A percentile compares a stretch with the other conserved stretches of the same genome.
phyloP scores from a whole-genome alignment of 768 basidiomycete species.

The Russula compacta region DNA sequence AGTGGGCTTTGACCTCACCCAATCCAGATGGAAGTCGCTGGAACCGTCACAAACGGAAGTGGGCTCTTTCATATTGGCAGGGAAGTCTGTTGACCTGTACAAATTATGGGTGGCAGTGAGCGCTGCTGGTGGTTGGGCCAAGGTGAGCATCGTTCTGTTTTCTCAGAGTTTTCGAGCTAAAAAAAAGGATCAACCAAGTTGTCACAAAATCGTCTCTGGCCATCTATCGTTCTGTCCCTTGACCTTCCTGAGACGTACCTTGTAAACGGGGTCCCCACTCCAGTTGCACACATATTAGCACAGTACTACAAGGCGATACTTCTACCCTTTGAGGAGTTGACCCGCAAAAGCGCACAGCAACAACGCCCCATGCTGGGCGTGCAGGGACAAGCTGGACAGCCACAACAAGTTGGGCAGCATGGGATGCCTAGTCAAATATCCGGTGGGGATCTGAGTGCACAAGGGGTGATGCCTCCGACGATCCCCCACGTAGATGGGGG shows the following conservation, averaged over 20 bases:
- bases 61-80: slow-evolving; percentile 60
- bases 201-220: slow-evolving; percentile 17
- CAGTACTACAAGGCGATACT: slow-evolving; percentile 56
- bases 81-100: slow-evolving; percentile 70
- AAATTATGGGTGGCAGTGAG: slow-evolving; percentile 58
- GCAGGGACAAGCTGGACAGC: slow-evolving; percentile 32
- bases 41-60: slow-evolving; percentile 48
- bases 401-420: slow-evolving; percentile 21
- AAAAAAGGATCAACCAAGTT: slow-evolving; percentile 4
- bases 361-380: slow-evolving; percentile 42
- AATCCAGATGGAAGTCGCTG: slow-evolving; percentile 56
- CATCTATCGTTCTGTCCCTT: slow-evolving; percentile 32
- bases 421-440: slow-evolving; percentile 18
- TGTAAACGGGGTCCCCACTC: slow-evolving; percentile 30
- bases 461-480: slow-evolving; percentile 9
- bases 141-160: slow-evolving; percentile 35
- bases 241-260: slow-evolving; percentile 30
- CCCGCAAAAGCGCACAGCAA: slow-evolving; percentile 52
- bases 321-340: slow-evolving; percentile 63
- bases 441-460: slow-evolving; percentile 14
- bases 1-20: slow-evolving; percentile 51
- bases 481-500: slow-evolving; percentile 10
- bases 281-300: slow-evolving; percentile 43
- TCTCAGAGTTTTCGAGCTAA: slow-evolving; percentile 1
- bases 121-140: slow-evolving; percentile 50